A percentile compares a stretch with the other conserved stretches of the same genome.
These are phyloP conservation scores for Rhododendron vialii DNA, from an alignment of 148 eudicot genomes.

Conservation along the genomic window DNA sequence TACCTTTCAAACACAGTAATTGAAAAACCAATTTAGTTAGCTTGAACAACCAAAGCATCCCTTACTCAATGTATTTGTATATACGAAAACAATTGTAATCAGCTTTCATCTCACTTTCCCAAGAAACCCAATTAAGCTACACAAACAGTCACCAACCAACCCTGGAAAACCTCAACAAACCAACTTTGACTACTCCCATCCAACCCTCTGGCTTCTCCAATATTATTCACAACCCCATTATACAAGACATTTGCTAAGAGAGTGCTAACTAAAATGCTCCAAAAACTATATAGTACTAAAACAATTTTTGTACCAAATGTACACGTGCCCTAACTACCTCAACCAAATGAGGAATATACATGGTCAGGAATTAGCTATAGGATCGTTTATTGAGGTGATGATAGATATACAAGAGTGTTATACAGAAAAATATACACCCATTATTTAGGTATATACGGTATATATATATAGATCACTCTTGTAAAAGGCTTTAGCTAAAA, in stretches of 20 bases:
- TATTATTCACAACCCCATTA: background rate
- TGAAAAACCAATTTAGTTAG: slow-evolving; percentile 13
- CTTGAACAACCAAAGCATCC: background rate
- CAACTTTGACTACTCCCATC: slow-evolving; percentile 47
- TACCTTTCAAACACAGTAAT: slow-evolving; percentile 22
- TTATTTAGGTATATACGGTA: background rate
- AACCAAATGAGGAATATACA: background rate
- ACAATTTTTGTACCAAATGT: background rate
- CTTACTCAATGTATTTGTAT: slow-evolving; percentile 19
- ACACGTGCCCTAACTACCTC: background rate
- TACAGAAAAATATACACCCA: background rate
- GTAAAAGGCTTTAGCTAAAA: background rate
- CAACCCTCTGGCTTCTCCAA: slow-evolving; percentile 17
- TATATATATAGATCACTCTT: too few species aligned
- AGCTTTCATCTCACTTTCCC: slow-evolving; percentile 21
- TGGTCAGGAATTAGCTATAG: background rate
- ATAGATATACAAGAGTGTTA: too few species aligned
- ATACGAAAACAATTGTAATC: slow-evolving; percentile 23
- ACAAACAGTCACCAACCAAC: slow-evolving; percentile 26
- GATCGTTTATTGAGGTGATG: too few species aligned
- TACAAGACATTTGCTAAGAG: background rate
- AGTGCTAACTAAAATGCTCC: background rate
- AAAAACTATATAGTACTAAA: background rate
- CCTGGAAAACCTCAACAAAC: slow-evolving; percentile 46
- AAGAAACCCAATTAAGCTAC: slow-evolving; percentile 28